Percentiles rank a stretch among this genome's conserved stretches.
phyloP scores from a whole-genome alignment of 345 rosid genomes.

The Rubroshorea leprosula region DNA sequence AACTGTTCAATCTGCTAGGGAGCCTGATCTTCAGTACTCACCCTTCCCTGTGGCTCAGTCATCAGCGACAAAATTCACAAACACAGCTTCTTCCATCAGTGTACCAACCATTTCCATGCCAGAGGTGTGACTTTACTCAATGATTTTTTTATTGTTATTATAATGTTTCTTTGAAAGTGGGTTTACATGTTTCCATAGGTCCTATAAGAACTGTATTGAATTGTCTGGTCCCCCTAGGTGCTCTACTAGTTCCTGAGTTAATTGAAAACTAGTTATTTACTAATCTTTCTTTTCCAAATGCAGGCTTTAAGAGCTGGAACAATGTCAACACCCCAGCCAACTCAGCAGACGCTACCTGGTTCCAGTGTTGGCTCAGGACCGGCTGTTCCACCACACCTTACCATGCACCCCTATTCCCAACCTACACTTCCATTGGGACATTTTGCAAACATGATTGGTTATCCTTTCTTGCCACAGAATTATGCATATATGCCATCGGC shows the following conservation, averaged over 20 bases:
- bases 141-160: neutral
- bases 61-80: conserved; percentile 58
- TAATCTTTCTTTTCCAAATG: neutral
- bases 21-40: conserved; percentile 75
- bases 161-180: too few species aligned
- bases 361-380: conserved; percentile 71
- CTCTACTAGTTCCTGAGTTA: neutral
- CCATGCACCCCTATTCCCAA: conserved; percentile 88
- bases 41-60: conserved; percentile 69
- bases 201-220: too few species aligned
- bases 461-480: conserved; percentile 88
- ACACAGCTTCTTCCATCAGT: conserved; percentile 57
- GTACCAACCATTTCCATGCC: conserved; percentile 69
- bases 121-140: conserved; percentile 43
- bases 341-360: conserved; percentile 52
- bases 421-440: conserved; percentile 79
- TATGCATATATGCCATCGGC: conserved; percentile 89
- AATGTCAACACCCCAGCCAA: conserved; percentile 65
- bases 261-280: neutral
- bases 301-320: conserved; percentile 64
- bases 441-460: conserved; percentile 81
- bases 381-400: conserved; percentile 74
- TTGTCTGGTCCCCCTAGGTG: too few species aligned
- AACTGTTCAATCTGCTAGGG: conserved; percentile 66
- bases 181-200: too few species aligned